phyloP scores from a whole-genome alignment of 2,329 filamentous ascomycete genomes.

The Huntiella savannae region DNA sequence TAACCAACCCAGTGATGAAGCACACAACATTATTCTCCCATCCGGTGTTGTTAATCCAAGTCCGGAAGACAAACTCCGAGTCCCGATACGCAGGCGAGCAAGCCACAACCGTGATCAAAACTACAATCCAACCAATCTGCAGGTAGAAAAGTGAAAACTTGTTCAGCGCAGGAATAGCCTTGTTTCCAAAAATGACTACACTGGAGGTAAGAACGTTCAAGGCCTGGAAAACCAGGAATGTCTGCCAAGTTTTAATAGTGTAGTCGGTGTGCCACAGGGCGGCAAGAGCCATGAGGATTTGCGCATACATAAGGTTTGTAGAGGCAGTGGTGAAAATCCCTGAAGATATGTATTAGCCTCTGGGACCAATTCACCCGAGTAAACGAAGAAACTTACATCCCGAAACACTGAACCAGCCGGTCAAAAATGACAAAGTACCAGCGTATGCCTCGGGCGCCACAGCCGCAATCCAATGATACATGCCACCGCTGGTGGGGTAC shows the following conservation, averaged over 20 bases:
- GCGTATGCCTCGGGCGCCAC: conserved; percentile 19
- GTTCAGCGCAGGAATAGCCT: conserved; percentile 24
- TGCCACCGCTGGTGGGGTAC: conserved; percentile 29
- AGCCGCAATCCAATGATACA: conserved; percentile 32
- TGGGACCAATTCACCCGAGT: not conserved
- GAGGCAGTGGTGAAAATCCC: conserved; percentile 26
- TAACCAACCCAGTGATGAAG: conserved; percentile 31
- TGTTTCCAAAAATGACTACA: conserved; percentile 30
- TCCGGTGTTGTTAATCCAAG: conserved; percentile 33
- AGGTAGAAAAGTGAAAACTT: conserved; percentile 27
- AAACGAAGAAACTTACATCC: conserved; percentile 6
- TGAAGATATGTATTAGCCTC: not conserved
- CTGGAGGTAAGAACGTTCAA: conserved; percentile 24
- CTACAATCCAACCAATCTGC: conserved; percentile 27
- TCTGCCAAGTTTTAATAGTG: conserved; percentile 27
- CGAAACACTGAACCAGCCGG: conserved; percentile 10
- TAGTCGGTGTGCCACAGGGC: conserved; percentile 20
- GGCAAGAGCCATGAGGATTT: conserved; percentile 23
- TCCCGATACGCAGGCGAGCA: conserved; percentile 26
- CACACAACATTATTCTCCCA: conserved; percentile 30
- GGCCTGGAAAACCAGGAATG: conserved; percentile 25
- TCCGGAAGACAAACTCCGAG: conserved; percentile 30
- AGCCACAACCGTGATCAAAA: conserved; percentile 28
- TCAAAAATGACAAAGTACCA: conserved; percentile 9
- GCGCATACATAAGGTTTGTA: conserved; percentile 25